A percentile compares a stretch with the other conserved stretches of the same genome.
Evolutionary conservation across 306 rosid species (phyloP).

Genomic region (Gynostemma pentaphyllum): DNA sequence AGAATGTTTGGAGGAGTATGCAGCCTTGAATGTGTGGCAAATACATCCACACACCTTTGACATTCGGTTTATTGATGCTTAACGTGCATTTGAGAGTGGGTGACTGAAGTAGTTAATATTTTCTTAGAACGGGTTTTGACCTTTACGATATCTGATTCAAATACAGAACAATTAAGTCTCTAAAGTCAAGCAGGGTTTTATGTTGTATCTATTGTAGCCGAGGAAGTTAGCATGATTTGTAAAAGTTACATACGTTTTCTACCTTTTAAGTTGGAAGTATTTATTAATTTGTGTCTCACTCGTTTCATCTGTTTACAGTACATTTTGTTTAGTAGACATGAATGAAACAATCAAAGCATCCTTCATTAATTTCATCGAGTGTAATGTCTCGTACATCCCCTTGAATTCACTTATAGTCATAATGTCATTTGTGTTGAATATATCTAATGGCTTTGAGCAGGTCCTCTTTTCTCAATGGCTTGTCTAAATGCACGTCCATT

Average conservation of each 20-base stretch:
- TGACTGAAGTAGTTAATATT: neutral
- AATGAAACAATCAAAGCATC: too few relatives aligned
- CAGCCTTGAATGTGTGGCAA: constrained; percentile 97
- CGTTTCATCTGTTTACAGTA: neutral
- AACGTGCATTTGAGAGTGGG: constrained; percentile 11
- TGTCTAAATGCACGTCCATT: too few relatives aligned
- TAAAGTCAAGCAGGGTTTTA: neutral
- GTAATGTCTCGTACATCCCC: too few relatives aligned
- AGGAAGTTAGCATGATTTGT: too few relatives aligned
- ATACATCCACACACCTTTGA: constrained; percentile 88
- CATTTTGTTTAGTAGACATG: too few relatives aligned
- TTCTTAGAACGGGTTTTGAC: neutral
- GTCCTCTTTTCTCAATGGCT: too few relatives aligned
- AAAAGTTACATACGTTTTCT: neutral
- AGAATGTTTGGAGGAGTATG: constrained; percentile 94
- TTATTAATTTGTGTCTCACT: neutral
- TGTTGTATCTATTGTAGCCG: constrained; percentile 1
- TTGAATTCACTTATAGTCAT: too few relatives aligned
- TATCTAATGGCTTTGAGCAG: too few relatives aligned
- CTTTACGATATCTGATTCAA: neutral
- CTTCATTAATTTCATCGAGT: too few relatives aligned
- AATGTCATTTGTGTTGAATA: too few relatives aligned
- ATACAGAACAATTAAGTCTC: neutral
- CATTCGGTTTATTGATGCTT: constrained; percentile 83
- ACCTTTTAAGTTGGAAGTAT: neutral